Conservation (phyloP, 768 basidiomycete genomes). For the Neoboletus subvelutipes region DNA sequence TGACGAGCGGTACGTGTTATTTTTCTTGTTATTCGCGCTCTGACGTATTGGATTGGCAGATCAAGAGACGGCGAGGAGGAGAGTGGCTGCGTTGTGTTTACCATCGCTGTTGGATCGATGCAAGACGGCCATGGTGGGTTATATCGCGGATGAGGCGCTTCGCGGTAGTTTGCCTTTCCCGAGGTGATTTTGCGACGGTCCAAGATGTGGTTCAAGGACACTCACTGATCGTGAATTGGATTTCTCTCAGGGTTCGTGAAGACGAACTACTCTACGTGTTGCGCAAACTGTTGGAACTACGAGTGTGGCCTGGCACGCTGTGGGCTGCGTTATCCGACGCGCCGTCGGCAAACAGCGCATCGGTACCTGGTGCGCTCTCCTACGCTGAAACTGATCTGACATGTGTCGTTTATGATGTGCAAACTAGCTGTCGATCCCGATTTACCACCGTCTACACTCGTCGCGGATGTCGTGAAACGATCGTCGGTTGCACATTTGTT, state of each 20-base stretch:
- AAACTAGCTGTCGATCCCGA: conserved; percentile 41
- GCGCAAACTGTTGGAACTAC: conserved; percentile 67
- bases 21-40: background rate
- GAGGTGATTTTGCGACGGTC: conserved; percentile 46
- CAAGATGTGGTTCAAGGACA: background rate
- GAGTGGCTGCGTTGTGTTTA: conserved; percentile 72
- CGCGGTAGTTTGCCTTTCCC: conserved; percentile 90
- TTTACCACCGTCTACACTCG: conserved; percentile 50
- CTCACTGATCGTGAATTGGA: background rate
- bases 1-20: conserved; percentile 50
- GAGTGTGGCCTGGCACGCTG: conserved; percentile 72
- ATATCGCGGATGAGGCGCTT: conserved; percentile 80
- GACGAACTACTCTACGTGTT: conserved; percentile 88
- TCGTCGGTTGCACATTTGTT: conserved; percentile 84
- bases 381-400: background rate
- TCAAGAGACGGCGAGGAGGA: conserved; percentile 53
- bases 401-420: background rate
- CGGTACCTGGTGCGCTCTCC: conserved; percentile 52
- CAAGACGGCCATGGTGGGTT: conserved; percentile 61
- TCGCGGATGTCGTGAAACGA: conserved; percentile 70
- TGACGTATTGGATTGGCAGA: conserved; percentile 41
- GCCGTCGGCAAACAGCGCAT: conserved; percentile 51
- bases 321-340: conserved; percentile 74
- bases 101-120: conserved; percentile 79
- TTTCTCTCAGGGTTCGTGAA: conserved; percentile 63